Conservation (phyloP, 2,329 filamentous ascomycete genomes). For the Colletotrichum australisinense region DNA sequence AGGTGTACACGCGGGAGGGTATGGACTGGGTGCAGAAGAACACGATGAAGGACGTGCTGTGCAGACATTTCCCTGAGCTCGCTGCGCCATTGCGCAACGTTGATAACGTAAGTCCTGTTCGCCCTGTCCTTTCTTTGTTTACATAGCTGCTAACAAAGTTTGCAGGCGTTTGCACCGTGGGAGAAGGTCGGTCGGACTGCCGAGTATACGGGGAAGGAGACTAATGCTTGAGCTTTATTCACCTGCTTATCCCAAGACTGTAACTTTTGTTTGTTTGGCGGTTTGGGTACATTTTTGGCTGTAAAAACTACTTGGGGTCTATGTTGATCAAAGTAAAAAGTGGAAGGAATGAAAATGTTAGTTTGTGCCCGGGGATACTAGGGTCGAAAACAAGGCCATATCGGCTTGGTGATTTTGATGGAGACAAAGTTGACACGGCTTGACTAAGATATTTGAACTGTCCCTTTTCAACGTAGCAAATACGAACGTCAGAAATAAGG, state of each 20-base stretch:
- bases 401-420: too few species aligned
- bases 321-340: background rate
- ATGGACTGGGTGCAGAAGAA: slow-evolving; percentile 55
- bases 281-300: background rate
- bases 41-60: slow-evolving; percentile 55
- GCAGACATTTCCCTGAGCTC: slow-evolving; percentile 55
- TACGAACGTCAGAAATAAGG: too few species aligned
- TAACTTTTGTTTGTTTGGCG: background rate
- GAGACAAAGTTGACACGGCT: too few species aligned
- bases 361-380: background rate
- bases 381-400: too few species aligned
- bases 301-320: background rate
- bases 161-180: background rate
- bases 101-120: background rate
- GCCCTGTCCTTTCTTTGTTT: background rate
- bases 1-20: slow-evolving; percentile 53
- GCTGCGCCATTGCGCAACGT: background rate
- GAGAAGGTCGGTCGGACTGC: background rate
- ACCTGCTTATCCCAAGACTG: background rate
- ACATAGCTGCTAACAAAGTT: background rate
- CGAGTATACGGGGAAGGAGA: background rate
- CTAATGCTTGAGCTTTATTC: background rate
- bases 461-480: too few species aligned
- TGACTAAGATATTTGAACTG: too few species aligned
- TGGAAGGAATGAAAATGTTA: background rate